Percentiles rank a stretch among this genome's conserved stretches.
phyloP scores from a whole-genome alignment of 106 monocot genomes.

The Allium cepa region DNA sequence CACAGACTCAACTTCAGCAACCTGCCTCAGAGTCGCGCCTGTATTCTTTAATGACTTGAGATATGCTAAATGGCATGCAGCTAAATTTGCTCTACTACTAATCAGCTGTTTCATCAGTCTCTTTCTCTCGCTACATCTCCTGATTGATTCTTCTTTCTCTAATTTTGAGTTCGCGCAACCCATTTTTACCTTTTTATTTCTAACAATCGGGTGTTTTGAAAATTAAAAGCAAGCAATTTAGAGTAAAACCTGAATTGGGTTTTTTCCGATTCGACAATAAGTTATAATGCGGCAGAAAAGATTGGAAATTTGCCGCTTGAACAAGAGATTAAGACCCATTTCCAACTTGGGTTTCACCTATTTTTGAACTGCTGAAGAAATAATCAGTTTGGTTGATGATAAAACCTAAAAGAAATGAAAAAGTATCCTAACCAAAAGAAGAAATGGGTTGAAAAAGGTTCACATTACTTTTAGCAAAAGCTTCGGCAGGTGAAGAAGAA shows the following conservation, averaged over 20 bases:
- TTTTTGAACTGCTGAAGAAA: too few relatives aligned
- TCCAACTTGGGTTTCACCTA: too few relatives aligned
- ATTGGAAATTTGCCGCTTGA: background rate
- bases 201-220: background rate
- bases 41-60: conserved; percentile 61
- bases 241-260: background rate
- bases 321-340: too few relatives aligned
- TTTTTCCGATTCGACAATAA: background rate
- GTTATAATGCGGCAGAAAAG: background rate
- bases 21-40: conserved; percentile 66
- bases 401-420: too few relatives aligned
- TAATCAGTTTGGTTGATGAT: too few relatives aligned
- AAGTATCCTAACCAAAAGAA: too few relatives aligned
- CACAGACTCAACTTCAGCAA: conserved; percentile 40
- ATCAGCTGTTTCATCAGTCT: conserved; percentile 71
- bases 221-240: background rate
- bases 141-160: conserved; percentile 65
- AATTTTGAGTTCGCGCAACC: conserved; percentile 62
- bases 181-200: conserved; percentile 20
- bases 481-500: too few relatives aligned
- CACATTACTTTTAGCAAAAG: too few relatives aligned
- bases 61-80: conserved; percentile 47
- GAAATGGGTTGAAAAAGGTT: too few relatives aligned
- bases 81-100: conserved; percentile 30
- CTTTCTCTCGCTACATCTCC: conserved; percentile 56